Base-by-base conservation (phyloP, 345 rosid genomes). In the Aquilaria yunnanensis region DNA sequence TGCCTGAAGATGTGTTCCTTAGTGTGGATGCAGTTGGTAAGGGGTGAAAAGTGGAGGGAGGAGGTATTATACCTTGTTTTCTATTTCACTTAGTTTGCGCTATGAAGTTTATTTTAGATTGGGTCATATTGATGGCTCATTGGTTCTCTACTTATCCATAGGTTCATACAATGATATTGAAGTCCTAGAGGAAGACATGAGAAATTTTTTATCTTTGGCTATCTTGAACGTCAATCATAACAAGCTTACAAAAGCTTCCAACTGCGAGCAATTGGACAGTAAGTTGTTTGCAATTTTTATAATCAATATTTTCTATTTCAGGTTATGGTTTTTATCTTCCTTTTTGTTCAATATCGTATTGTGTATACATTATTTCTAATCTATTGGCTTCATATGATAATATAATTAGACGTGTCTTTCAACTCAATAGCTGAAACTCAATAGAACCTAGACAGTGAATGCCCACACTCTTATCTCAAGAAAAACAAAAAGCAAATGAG, bases 171-270 rank as follows among this genome's bases (percentile, higher is more conserved):
- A 93, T 59, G 67, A 70, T 9, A 88, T 93, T 49, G 94, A 93
- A 63, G 63, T 60, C n/a, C 70, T 93, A 48, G 87, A 68, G 64
- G 98, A 93, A 56, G 98, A 90, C 50, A 66, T 93, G 37, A 78
- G 85, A 66, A 84, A 80, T 73, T 83, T 93, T 63, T 60, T 87
- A 12, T 74, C 72, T 55, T 81, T 90, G 56, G 74, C 79, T 37
- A 94, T 90, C 57, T 66, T 93, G 57, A 93, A 93, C 77, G 81
- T 90, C 50, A 90, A 92, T 75, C 86, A 88, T 58, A 93, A 93
- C 62, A 84, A 81, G 32, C 86, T 93, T 31, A 49, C 86, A 23
- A 14, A 67, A 67, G 12, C 90, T 93, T 67, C 98, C 98, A 0
- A 81, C 23, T 23, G 23, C 23, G 23, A 58, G 92, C 92, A 0